A percentile compares a stretch with the other conserved stretches of the same genome.
phyloP scores from a whole-genome alignment of 2,329 filamentous ascomycete genomes.

The Colletotrichum sp. region DNA sequence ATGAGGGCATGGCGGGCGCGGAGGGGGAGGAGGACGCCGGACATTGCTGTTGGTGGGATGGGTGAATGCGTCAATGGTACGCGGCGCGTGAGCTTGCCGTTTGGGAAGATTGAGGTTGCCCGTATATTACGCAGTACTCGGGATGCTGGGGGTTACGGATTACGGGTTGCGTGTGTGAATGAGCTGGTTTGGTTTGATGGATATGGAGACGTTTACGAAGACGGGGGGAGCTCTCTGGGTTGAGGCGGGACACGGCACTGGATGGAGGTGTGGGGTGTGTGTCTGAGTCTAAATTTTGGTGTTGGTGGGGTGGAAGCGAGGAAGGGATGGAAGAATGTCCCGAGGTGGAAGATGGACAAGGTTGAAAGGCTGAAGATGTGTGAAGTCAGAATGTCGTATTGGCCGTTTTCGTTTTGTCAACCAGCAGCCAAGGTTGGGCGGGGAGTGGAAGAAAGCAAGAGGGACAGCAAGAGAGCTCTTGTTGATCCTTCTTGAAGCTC shows the following conservation, averaged over 20 bases:
- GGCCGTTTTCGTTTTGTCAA: not conserved
- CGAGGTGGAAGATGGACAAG: not conserved
- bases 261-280: not conserved
- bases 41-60: not conserved
- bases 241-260: not conserved
- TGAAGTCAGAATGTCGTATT: conserved; percentile 1
- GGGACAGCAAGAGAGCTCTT: not conserved
- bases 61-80: not conserved
- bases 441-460: not conserved
- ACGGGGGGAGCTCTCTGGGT: not conserved
- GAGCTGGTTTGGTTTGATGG: not conserved
- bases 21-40: conserved; percentile 24
- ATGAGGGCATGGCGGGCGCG: conserved; percentile 62
- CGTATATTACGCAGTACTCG: not conserved
- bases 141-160: not conserved
- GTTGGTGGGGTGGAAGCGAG: not conserved
- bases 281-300: not conserved
- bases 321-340: not conserved
- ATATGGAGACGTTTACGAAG: not conserved
- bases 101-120: not conserved
- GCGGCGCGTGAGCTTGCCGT: not conserved
- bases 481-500: not conserved
- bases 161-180: not conserved
- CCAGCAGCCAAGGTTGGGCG: not conserved
- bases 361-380: not conserved